Conservation (phyloP, 2,329 filamentous ascomycete species). For the Diaporthe australafricana region DNA sequence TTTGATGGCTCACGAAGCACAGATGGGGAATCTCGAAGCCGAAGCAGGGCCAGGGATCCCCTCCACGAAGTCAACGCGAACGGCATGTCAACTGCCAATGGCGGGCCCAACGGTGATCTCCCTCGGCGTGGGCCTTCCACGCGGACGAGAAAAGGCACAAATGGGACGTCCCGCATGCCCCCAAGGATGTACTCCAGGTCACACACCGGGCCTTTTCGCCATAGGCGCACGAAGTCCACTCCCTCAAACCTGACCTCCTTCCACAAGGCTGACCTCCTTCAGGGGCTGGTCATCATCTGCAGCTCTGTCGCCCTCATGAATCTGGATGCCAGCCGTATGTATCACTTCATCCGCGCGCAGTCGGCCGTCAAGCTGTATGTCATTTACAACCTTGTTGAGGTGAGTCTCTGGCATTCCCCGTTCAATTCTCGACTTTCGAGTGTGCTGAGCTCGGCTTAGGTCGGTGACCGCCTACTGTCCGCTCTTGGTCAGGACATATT, state of each 20-base stretch:
- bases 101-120: not conserved
- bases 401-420: constrained; percentile 45
- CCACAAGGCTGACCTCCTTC: constrained; percentile 95
- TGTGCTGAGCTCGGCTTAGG: constrained; percentile 50
- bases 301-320: constrained; percentile 89
- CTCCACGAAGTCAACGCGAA: constrained; percentile 18
- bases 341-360: constrained; percentile 95
- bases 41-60: constrained; percentile 43
- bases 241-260: constrained; percentile 87
- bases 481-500: constrained; percentile 96
- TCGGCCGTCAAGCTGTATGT: constrained; percentile 98
- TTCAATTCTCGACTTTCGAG: not conserved
- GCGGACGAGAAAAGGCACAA: constrained; percentile 17
- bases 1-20: constrained; percentile 44
- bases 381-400: constrained; percentile 97
- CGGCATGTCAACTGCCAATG: not conserved
- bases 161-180: constrained; percentile 16
- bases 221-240: constrained; percentile 83
- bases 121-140: constrained; percentile 28
- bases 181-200: constrained; percentile 46
- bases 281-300: constrained; percentile 86
- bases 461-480: constrained; percentile 88
- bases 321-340: constrained; percentile 96
- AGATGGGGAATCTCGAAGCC: constrained; percentile 55
- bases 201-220: constrained; percentile 56